phyloP scores from a whole-genome alignment of 495 filamentous ascomycete genomes.

The Penicillium cataractarum region DNA sequence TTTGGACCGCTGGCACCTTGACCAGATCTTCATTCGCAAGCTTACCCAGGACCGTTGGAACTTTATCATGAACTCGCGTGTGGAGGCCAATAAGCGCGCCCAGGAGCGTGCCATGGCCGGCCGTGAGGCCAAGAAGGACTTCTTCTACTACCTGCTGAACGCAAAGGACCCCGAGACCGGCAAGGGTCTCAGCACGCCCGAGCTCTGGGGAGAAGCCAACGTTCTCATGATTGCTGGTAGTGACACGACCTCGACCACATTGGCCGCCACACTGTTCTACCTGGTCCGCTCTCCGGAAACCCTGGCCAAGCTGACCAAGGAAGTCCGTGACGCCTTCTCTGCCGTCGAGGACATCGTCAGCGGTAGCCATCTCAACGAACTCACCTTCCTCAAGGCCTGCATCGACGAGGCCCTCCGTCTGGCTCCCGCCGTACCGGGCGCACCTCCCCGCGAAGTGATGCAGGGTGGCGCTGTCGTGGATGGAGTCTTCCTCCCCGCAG shows the following conservation, averaged over 20 bases:
- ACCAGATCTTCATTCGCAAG: constrained; percentile 60
- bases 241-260: constrained; percentile 61
- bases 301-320: constrained; percentile 48
- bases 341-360: constrained; percentile 58
- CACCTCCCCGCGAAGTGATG: constrained; percentile 60
- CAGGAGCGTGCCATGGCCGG: constrained; percentile 48
- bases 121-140: constrained; percentile 65
- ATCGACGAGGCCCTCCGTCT: constrained; percentile 69
- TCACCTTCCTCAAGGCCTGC: constrained; percentile 62
- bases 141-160: constrained; percentile 62
- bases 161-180: constrained; percentile 64
- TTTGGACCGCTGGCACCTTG: constrained; percentile 55
- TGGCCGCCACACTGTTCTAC: constrained; percentile 66
- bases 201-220: constrained; percentile 74
- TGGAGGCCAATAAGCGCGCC: constrained; percentile 59
- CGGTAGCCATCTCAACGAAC: constrained; percentile 51
- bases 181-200: constrained; percentile 63
- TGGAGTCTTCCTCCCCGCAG: constrained; percentile 53
- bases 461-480: constrained; percentile 58
- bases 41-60: constrained; percentile 60
- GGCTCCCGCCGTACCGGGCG: constrained; percentile 61
- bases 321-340: constrained; percentile 57
- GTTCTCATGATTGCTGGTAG: constrained; percentile 61
- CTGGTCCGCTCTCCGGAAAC: constrained; percentile 53
- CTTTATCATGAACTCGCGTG: constrained; percentile 63